Evolutionary conservation across 1,139 yeast species (phyloP), one percentile per base, ranked within the genome.

Genomic region (Saccharomycopsis phalli): DNA sequence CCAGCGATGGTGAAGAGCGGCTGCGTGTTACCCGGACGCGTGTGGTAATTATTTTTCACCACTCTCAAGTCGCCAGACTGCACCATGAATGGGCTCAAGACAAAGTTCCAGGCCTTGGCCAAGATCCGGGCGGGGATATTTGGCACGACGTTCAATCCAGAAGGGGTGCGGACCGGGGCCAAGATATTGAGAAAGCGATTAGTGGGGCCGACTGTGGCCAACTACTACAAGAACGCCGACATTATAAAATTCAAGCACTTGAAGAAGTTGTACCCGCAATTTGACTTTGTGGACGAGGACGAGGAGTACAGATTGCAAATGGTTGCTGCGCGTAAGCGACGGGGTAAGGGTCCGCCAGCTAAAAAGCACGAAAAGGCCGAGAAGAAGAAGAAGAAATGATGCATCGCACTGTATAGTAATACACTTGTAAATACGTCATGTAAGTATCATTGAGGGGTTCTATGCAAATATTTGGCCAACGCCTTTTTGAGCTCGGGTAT

Each of bases 331-430:
- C 69, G 84, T 61, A 81, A 78, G 69, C 79, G 81, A 71, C 81
- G 94, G 74, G 88, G 86, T 58, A 86, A 86, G 62, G 94, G 94
- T 59, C 93, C 95, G 17, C 95, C 95, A 51, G 76, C 81, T 67
- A 86, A 86, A 69, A 75, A 74, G 61, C 69, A 64, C 51, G 70
- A 63, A 51, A 64, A 65, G 19, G 57, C 61, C 19, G 51, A 52
- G 21, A 66, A 66, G 56, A 60, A 59, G 47, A 64, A 63, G 55
- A 65, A 62, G 56, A 61, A 59, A 49, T 53, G 37, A 36, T 42
- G 10, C 13, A 26, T n/a, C n/a, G n/a, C n/a, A n/a, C n/a, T n/a
- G n/a, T n/a, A n/a, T n/a, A n/a, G n/a, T n/a, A n/a, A n/a, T 22
- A 7, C 25, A 10, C 25, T 26, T 11, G 14, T 14, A 26, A 26